These are phyloP conservation scores for Citrus mangshanensis DNA, from an alignment of 345 rosid genomes.

Conservation along the genomic window DNA sequence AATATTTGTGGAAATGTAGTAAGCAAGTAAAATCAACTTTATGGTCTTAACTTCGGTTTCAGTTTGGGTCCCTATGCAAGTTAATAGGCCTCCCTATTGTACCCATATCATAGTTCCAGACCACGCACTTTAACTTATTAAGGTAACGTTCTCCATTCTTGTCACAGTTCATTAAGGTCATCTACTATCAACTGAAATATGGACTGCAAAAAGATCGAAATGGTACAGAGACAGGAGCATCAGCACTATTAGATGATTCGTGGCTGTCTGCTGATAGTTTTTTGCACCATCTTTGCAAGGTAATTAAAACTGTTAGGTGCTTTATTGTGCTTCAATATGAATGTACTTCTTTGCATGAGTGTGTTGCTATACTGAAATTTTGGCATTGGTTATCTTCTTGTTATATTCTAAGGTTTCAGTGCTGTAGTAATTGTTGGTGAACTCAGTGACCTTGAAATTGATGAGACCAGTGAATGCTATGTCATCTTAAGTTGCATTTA, in stretches of 20 bases:
- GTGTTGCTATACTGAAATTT: not conserved
- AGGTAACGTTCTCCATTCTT: not conserved
- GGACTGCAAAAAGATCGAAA: constrained; percentile 70
- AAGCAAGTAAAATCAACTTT: not conserved
- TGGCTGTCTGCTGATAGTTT: constrained; percentile 88
- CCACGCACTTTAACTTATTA: not conserved
- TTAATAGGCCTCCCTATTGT: not conserved
- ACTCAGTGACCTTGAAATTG: constrained; percentile 3
- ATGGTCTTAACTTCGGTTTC: not conserved
- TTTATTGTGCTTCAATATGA: not conserved
- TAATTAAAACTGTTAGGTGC: constrained; percentile 16
- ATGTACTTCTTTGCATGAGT: constrained; percentile 6
- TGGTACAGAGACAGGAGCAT: constrained; percentile 43
- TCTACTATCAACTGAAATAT: constrained; percentile 81
- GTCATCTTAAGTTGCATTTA: not conserved
- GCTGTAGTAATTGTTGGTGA: not conserved
- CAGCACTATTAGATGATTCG: constrained; percentile 68
- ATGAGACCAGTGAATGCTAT: not conserved
- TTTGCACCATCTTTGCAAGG: constrained; percentile 77
- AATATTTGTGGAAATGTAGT: not conserved
- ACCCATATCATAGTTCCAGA: not conserved
- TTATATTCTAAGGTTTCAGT: not conserved
- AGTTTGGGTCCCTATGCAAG: not conserved
- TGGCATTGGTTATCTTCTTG: not conserved
- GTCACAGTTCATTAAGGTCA: constrained; percentile 72